Evolutionary conservation across 345 rosid species (phyloP), one percentile per base, ranked within the genome.

Genomic region (Geranium brycei): DNA sequence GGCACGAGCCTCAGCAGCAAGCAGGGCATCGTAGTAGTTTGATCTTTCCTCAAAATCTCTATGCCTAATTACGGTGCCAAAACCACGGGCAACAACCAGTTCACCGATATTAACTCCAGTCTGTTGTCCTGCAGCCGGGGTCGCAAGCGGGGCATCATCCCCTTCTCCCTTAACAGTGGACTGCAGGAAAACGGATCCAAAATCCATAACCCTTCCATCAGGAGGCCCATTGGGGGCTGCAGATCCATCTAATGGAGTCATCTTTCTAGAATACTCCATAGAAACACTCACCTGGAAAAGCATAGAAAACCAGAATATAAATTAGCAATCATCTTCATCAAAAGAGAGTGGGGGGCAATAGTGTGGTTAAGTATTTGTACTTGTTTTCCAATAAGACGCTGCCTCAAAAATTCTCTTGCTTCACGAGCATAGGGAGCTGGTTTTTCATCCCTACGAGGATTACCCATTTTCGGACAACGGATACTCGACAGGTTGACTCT

Each of bases 1-100:
- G 41, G 99, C 99, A 62, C 97, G 96, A 11, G 88, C 69, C 77
- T 95, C 99, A 67, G 99, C 97, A 62, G 93, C 88, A 66, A 91
- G 84, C 68, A 95, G 91, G 71, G 84, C 75, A 17, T 95, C 97
- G 69, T 95, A 95, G 76, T 79, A 86, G 69, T 84, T 91, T 71
- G 99, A 95, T 73, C 99, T 80, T 74, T 95, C 97, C 80, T 95
- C 99, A 77, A 87, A 91, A 68, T 95, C 99, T 5, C 97, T 84
- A 72, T 95, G 91, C 64, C 85, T 73, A 66, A 90, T 83, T 68
- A 90, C 95, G 60, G 78, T 76, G 68, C 85, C 99, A 68, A 80
- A 81, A 65, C 99, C 97, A 67, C 96, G 95, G 18, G 85, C 70
- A 69, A 93, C 58, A 69, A 93, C 66, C 71, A 93, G 77, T 78